These are phyloP conservation scores for Rhizopus arrhizus DNA, from an alignment of 371 early-diverging fungal genomes.

Conservation along the genomic window DNA sequence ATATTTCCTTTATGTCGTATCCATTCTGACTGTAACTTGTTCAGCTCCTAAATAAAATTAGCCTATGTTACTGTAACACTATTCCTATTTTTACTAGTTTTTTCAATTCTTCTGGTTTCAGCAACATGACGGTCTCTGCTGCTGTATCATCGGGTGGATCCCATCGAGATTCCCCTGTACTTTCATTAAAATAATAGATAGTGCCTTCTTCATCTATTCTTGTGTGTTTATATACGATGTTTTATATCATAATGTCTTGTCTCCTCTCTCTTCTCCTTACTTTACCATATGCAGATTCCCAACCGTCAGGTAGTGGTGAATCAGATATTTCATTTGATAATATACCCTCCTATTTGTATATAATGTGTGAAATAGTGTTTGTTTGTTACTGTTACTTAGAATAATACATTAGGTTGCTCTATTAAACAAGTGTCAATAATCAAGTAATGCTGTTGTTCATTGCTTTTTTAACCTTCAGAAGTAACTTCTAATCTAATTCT, in stretches of 20 bases:
- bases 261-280: background rate
- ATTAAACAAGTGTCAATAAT: too few relatives aligned
- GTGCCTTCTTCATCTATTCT: slow-evolving; percentile 43
- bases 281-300: slow-evolving; percentile 31
- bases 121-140: background rate
- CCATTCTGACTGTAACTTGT: slow-evolving; percentile 41
- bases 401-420: too few relatives aligned
- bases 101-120: slow-evolving; percentile 34
- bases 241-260: background rate
- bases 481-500: slow-evolving; percentile 32
- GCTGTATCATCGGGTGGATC: slow-evolving; percentile 19
- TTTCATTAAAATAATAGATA: slow-evolving; percentile 50
- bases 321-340: background rate
- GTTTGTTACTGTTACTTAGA: too few relatives aligned
- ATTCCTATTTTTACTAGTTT: slow-evolving; percentile 31
- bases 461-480: slow-evolving; percentile 2
- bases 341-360: too few relatives aligned
- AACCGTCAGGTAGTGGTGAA: slow-evolving; percentile 22
- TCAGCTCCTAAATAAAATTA: slow-evolving; percentile 28
- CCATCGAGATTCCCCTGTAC: slow-evolving; percentile 54
- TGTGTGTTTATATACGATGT: background rate
- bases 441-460: background rate
- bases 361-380: background rate
- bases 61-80: background rate
- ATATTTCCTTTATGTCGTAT: slow-evolving; percentile 44